Evolutionary conservation across 805 yeast genomes (phyloP).

Genomic region (Cyberlindnera saturnus): DNA sequence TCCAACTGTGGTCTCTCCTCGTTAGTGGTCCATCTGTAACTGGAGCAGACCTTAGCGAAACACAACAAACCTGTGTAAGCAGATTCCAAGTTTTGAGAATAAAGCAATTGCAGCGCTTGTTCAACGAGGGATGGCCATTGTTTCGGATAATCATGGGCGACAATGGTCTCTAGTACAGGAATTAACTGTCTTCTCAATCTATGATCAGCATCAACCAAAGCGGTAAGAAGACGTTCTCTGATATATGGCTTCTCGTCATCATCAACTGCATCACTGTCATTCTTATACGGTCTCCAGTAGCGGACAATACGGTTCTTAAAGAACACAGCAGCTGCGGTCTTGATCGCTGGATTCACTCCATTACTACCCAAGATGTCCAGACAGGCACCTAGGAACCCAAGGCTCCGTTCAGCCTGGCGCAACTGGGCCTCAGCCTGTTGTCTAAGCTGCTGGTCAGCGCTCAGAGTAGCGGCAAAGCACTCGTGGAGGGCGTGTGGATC

Average conservation of each 20-base stretch:
- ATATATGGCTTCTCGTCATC: constrained; percentile 70
- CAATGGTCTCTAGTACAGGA: constrained; percentile 49
- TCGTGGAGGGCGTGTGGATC: constrained; percentile 61
- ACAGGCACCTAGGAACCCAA: constrained; percentile 81
- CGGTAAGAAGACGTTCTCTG: constrained; percentile 59
- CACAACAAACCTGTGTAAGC: constrained; percentile 65
- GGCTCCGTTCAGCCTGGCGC: constrained; percentile 45
- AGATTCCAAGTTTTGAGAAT: constrained; percentile 34
- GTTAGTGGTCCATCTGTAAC: constrained; percentile 67
- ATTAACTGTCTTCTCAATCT: constrained; percentile 36
- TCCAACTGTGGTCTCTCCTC: constrained; percentile 49
- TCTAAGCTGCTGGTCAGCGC: constrained; percentile 55
- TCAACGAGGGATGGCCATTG: constrained; percentile 52
- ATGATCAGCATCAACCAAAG: constrained; percentile 46
- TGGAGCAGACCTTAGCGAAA: constrained; percentile 61
- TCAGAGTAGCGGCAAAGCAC: constrained; percentile 76
- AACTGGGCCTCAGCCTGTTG: constrained; percentile 66
- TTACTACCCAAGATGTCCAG: constrained; percentile 60
- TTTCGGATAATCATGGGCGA: constrained; percentile 43
- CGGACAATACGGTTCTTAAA: constrained; percentile 68
- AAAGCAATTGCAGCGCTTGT: constrained; percentile 38
- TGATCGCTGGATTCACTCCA: constrained; percentile 45
- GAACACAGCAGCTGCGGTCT: constrained; percentile 73
- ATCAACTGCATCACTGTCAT: constrained; percentile 40
- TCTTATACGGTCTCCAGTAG: constrained; percentile 45